A percentile compares a stretch with the other conserved stretches of the same genome.
phyloP scores from a whole-genome alignment of 352 stramenopile genomes.

The Globisporangium cederbergense region DNA sequence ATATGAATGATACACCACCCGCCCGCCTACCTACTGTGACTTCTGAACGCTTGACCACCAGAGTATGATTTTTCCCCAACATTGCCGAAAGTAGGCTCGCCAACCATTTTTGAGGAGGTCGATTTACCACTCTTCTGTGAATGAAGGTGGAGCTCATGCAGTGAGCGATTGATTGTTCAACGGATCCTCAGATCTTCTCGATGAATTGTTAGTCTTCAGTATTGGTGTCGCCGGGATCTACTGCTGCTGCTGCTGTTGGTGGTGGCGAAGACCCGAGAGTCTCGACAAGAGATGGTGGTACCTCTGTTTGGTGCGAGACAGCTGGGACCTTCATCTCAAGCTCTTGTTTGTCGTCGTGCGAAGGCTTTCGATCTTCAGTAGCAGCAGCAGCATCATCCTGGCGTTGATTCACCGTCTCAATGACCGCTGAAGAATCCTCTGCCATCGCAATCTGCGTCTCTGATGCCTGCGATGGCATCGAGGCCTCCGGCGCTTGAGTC shows the following conservation, averaged over 20 bases:
- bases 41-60: not conserved
- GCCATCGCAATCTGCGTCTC: too few species aligned
- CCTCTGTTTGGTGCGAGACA: not conserved
- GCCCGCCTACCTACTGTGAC: not conserved
- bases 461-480: too few species aligned
- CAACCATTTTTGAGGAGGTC: not conserved
- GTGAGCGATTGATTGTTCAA: too few species aligned
- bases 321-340: not conserved
- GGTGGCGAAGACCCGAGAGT: not conserved
- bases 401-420: not conserved
- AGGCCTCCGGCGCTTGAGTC: too few species aligned
- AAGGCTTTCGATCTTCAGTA: not conserved
- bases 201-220: too few species aligned
- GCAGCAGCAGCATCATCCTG: not conserved
- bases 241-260: not conserved
- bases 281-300: too few species aligned
- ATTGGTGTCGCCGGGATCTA: too few species aligned
- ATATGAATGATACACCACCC: constrained; percentile 2
- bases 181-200: too few species aligned
- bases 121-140: too few species aligned
- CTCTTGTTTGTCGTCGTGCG: not conserved
- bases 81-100: not conserved
- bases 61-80: not conserved
- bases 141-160: too few species aligned
- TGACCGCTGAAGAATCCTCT: too few species aligned